Evolutionary conservation across 208 protist genomes (phyloP).

Genomic region (Crithidia brevicula): DNA sequence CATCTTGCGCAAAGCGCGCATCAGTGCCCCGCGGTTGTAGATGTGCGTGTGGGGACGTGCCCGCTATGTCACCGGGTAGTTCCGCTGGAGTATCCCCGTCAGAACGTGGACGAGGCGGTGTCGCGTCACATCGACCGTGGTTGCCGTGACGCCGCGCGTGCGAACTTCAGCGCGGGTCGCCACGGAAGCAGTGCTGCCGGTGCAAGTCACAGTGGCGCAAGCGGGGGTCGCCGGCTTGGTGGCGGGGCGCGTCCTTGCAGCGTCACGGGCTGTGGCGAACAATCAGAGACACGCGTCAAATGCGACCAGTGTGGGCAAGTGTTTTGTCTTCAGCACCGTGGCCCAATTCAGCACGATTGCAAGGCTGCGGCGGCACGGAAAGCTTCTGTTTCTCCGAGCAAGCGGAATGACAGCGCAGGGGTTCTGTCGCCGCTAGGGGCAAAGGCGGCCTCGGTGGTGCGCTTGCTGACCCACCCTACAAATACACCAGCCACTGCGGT

Average conservation of each 20-base stretch:
- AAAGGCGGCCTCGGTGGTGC: constrained; percentile 27
- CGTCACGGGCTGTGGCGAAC: constrained; percentile 45
- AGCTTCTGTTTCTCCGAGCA: constrained; percentile 13
- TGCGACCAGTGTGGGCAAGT: constrained; percentile 68
- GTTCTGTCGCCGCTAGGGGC: constrained; percentile 11
- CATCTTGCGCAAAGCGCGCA: constrained; percentile 72
- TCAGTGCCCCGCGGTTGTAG: constrained; percentile 47
- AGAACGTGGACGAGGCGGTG: constrained; percentile 70
- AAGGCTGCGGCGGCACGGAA: constrained; percentile 14
- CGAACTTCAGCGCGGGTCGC: neutral
- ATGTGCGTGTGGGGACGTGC: constrained; percentile 47
- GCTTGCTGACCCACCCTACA: constrained; percentile 37
- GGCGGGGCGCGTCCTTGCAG: constrained; percentile 44
- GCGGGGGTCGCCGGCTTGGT: constrained; percentile 25
- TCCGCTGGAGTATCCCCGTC: constrained; percentile 53
- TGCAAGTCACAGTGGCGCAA: constrained; percentile 4
- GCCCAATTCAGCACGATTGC: constrained; percentile 61
- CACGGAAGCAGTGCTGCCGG: neutral
- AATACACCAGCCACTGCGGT: constrained; percentile 67
- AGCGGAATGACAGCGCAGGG: neutral
- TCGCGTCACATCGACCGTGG: constrained; percentile 78
- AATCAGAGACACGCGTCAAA: constrained; percentile 39
- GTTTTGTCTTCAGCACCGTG: constrained; percentile 83
- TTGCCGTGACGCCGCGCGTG: constrained; percentile 44
- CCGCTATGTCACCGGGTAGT: constrained; percentile 62